A percentile compares a stretch with the other conserved stretches of the same genome.
phyloP scores from a whole-genome alignment of 805 yeast genomes.

The Pichia deserticola region DNA sequence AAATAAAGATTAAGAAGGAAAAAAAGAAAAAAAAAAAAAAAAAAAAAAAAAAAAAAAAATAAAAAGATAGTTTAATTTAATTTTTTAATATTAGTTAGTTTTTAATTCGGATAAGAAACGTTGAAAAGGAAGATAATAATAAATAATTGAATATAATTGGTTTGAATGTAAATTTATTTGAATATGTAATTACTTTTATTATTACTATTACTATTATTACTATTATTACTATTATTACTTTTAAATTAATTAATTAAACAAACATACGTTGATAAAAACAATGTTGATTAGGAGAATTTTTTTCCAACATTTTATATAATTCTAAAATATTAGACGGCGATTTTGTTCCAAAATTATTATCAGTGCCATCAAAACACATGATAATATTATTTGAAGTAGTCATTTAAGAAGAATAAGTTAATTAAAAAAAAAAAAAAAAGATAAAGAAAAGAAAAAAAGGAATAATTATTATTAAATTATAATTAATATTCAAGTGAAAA shows the following conservation, averaged over 20 bases:
- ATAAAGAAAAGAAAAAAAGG: too few relatives aligned
- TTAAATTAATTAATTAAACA: not conserved
- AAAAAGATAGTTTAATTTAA: too few relatives aligned
- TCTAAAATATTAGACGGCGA: slow-evolving; percentile 51
- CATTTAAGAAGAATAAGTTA: not conserved
- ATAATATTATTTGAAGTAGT: slow-evolving; percentile 35
- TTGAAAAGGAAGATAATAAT: too few relatives aligned
- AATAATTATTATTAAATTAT: too few relatives aligned
- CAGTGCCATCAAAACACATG: slow-evolving; percentile 59
- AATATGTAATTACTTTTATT: not conserved
- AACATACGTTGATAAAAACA: slow-evolving; percentile 53
- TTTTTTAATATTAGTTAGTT: too few relatives aligned
- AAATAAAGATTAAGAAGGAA: not conserved
- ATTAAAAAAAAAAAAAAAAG: not conserved
- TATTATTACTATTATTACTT: not conserved
- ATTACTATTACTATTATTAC: not conserved
- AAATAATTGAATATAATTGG: too few relatives aligned
- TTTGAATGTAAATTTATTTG: not conserved
- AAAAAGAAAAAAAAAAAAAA: not conserved
- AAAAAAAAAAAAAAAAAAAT: too few relatives aligned
- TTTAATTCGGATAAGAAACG: too few relatives aligned
- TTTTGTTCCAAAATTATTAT: slow-evolving; percentile 46
- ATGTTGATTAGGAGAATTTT: slow-evolving; percentile 33
- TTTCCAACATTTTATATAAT: slow-evolving; percentile 44
- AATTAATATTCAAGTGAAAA: too few relatives aligned